Conservation (phyloP, 345 rosid genomes). For the Citrus unshiu region DNA sequence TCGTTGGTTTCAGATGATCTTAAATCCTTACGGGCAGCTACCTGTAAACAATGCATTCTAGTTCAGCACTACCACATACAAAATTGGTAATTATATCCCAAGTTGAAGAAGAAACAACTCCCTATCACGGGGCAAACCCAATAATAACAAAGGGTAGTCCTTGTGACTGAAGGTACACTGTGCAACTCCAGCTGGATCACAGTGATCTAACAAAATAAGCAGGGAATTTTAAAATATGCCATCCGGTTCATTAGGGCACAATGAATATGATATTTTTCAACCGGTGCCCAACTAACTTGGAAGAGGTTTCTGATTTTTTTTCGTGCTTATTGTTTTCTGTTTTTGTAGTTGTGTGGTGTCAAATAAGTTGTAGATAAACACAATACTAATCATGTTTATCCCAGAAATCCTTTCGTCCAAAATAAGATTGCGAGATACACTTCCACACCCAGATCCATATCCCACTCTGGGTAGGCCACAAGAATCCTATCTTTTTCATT, state of each 20-base stretch:
- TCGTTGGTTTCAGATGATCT: constrained; percentile 27
- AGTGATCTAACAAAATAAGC: background rate
- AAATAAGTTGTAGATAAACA: background rate
- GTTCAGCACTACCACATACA: background rate
- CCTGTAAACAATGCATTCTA: constrained; percentile 13
- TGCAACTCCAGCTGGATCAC: background rate
- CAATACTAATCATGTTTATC: background rate
- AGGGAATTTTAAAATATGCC: background rate
- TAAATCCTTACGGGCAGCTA: constrained; percentile 20
- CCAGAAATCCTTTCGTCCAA: background rate
- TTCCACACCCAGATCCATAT: too few species aligned
- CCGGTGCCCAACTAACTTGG: background rate
- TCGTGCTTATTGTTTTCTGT: background rate
- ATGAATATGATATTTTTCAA: background rate
- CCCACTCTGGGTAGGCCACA: too few species aligned
- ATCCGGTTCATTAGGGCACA: too few species aligned
- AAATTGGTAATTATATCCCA: background rate
- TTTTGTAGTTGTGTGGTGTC: background rate
- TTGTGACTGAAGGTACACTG: background rate
- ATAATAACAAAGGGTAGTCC: background rate
- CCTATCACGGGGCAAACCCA: background rate
- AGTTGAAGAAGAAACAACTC: background rate
- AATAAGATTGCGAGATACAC: background rate
- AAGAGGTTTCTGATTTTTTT: background rate
- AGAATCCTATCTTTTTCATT: too few species aligned